phyloP scores from a whole-genome alignment of 352 stramenopile genomes.

The Globisporangium radiosum region DNA sequence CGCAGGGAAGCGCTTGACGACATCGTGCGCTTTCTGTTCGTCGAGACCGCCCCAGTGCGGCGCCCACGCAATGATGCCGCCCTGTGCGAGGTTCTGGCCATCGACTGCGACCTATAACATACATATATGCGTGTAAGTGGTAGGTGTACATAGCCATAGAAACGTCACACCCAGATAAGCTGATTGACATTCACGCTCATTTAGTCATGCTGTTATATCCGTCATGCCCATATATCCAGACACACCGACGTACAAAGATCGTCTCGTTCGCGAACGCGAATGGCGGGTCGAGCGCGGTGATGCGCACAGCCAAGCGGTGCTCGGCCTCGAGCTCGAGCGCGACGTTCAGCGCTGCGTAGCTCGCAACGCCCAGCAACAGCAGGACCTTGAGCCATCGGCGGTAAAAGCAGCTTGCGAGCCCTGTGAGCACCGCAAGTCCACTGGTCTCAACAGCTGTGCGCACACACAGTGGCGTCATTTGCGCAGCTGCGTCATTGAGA shows the following conservation, averaged over 20 bases:
- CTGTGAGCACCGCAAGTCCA: conserved; percentile 17
- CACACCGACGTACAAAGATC: conserved; percentile 54
- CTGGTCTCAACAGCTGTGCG: conserved; percentile 14
- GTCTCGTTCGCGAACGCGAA: conserved; percentile 80
- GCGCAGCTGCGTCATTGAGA: background rate
- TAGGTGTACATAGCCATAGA: background rate
- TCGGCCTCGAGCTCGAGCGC: conserved; percentile 38
- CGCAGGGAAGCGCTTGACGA: conserved; percentile 45
- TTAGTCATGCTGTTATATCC: no score
- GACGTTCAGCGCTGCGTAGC: conserved; percentile 25
- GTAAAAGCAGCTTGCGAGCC: conserved; percentile 37
- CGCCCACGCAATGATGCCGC: conserved; percentile 56
- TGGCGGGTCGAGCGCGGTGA: conserved; percentile 59
- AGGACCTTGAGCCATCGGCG: conserved; percentile 53
- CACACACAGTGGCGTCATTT: conserved; percentile 7
- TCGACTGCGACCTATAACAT: conserved; percentile 63
- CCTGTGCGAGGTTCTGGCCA: conserved; percentile 73
- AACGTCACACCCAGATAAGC: background rate
- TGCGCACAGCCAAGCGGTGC: conserved; percentile 47
- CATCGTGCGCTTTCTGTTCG: conserved; percentile 30
- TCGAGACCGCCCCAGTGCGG: conserved; percentile 68
- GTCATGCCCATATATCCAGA: no score
- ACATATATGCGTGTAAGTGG: background rate
- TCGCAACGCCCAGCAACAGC: conserved; percentile 26
- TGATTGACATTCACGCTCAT: no score